phyloP scores from a whole-genome alignment of 495 filamentous ascomycete genomes.

The Aspergillus heteromorphus region DNA sequence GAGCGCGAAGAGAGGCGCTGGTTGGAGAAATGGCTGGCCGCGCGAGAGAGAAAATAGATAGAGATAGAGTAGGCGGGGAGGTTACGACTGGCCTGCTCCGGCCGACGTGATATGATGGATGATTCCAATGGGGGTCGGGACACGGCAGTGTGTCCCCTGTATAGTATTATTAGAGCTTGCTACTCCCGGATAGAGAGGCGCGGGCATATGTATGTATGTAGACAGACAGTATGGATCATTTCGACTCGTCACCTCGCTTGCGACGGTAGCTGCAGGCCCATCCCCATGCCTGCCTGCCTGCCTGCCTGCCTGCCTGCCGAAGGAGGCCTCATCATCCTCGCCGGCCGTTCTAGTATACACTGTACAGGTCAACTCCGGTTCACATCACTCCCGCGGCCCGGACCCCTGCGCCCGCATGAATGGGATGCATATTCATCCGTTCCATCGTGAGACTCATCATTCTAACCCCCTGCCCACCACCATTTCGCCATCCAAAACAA shows the following conservation, averaged over 20 bases:
- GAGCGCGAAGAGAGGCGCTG: slow-evolving; percentile 30
- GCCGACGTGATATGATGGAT: no score
- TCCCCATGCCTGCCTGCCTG: not conserved
- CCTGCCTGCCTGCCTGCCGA: no score
- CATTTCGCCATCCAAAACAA: not conserved
- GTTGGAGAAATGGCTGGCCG: slow-evolving; percentile 35
- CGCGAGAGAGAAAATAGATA: slow-evolving; percentile 1
- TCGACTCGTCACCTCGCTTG: not conserved
- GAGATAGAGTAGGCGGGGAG: not conserved
- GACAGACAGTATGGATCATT: not conserved
- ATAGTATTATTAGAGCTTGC: no score
- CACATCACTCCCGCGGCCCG: not conserved
- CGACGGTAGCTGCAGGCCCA: not conserved
- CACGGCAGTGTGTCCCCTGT: no score
- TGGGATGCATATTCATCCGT: not conserved
- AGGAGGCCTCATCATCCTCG: no score
- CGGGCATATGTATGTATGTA: not conserved
- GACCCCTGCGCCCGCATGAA: not conserved
- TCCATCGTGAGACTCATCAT: not conserved
- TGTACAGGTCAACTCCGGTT: not conserved
- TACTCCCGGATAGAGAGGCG: not conserved
- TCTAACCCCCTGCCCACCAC: not conserved
- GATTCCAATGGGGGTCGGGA: no score
- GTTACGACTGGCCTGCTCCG: no score
- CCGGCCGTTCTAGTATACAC: not conserved